phyloP scores from a whole-genome alignment of 2,329 filamentous ascomycete genomes.

The Ceratocystis lukuohia region DNA sequence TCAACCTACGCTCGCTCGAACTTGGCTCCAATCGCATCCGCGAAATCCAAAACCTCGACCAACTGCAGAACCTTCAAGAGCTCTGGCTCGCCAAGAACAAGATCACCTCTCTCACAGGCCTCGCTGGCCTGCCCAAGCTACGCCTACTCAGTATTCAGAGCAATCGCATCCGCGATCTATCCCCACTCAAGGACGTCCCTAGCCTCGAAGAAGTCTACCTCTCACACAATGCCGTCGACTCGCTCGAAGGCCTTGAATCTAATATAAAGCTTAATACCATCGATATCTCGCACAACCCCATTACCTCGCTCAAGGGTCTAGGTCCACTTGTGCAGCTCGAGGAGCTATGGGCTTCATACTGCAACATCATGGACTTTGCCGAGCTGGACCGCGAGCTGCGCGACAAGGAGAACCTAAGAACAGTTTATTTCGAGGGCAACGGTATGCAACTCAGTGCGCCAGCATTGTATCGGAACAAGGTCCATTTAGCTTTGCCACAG shows the following conservation, averaged over 20 bases:
- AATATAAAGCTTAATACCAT: constrained; percentile 59
- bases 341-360: constrained; percentile 91
- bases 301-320: constrained; percentile 61
- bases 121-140: constrained; percentile 63
- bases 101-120: constrained; percentile 67
- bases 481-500: constrained; percentile 73
- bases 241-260: constrained; percentile 56
- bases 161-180: constrained; percentile 72
- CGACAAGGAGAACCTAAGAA: constrained; percentile 68
- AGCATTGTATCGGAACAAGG: constrained; percentile 89
- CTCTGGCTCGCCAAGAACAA: constrained; percentile 96
- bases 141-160: constrained; percentile 88
- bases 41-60: constrained; percentile 74
- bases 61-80: constrained; percentile 64
- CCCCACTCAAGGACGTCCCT: constrained; percentile 58
- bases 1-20: constrained; percentile 68
- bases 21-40: constrained; percentile 84
- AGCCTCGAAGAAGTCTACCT: constrained; percentile 88
- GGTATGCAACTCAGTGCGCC: constrained; percentile 67
- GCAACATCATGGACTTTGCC: constrained; percentile 62
- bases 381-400: constrained; percentile 68
- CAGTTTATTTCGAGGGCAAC: constrained; percentile 94
- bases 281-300: constrained; percentile 80
- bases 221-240: constrained; percentile 79
- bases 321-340: constrained; percentile 57